Percentiles rank a stretch among this genome's conserved stretches.
phyloP scores from a whole-genome alignment of 139 green algal genomes.

The Chlorella sp. region DNA sequence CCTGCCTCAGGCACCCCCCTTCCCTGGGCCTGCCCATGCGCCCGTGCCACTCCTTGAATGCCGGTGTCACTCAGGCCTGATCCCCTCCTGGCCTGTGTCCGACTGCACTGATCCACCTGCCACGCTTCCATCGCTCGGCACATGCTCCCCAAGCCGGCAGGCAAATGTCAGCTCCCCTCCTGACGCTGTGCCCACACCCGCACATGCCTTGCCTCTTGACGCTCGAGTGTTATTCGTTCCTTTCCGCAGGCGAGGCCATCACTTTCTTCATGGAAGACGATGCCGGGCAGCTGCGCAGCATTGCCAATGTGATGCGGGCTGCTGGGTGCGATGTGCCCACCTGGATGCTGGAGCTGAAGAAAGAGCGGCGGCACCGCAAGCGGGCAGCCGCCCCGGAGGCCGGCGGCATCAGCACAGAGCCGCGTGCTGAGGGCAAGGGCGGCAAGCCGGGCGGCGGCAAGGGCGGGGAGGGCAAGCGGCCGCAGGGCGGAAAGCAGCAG shows the following conservation, averaged over 20 bases:
- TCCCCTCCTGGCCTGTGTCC: too few species aligned
- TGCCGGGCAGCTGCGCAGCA: constrained; percentile 61
- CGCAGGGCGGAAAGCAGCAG: background rate
- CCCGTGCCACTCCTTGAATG: too few species aligned
- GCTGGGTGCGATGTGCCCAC: constrained; percentile 76
- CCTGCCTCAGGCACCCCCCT: too few species aligned
- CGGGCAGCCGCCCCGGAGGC: background rate
- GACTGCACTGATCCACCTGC: too few species aligned
- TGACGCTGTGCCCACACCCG: too few species aligned
- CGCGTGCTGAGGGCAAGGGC: background rate
- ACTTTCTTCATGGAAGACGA: constrained; percentile 93
- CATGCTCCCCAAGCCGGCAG: too few species aligned
- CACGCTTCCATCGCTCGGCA: too few species aligned
- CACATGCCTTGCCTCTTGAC: background rate
- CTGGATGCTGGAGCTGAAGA: constrained; percentile 83
- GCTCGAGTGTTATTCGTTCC: too few species aligned
- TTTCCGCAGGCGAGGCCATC: constrained; percentile 69
- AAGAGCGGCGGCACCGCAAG: constrained; percentile 46
- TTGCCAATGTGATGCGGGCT: constrained; percentile 77
- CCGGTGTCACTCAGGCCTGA: too few species aligned
- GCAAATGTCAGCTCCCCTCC: too few species aligned
- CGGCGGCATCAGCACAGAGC: constrained; percentile 33
- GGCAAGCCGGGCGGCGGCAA: background rate
- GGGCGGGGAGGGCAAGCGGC: background rate
- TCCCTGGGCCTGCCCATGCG: too few species aligned